phyloP scores from a whole-genome alignment of 1,139 yeast species.

The Taphrina sp. region DNA sequence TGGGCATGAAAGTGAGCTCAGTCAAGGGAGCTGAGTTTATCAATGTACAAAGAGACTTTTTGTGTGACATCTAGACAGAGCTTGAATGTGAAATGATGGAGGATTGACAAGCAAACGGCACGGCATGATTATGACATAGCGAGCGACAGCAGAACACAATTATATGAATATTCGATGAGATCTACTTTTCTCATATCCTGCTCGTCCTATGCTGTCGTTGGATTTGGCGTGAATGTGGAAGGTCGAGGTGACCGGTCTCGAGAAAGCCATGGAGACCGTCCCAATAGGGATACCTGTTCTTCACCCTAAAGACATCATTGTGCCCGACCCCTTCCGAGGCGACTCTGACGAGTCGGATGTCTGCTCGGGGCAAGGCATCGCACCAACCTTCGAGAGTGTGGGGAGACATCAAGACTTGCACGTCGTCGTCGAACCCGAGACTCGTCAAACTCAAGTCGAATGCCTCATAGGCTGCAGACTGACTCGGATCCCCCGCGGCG shows the following conservation, averaged over 20 bases:
- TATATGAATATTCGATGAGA: no score
- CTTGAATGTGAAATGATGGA: not conserved
- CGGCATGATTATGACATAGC: not conserved
- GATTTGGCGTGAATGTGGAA: no score
- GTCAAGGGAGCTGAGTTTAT: conserved; percentile 29
- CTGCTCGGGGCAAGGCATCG: not conserved
- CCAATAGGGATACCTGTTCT: no score
- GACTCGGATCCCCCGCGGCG: not conserved
- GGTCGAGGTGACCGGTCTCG: no score
- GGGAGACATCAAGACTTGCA: not conserved
- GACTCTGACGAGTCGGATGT: no score
- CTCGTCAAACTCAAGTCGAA: not conserved
- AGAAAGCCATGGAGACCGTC: no score
- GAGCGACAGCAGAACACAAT: conserved; percentile 1
- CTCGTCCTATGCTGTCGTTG: no score
- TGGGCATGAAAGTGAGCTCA: conserved; percentile 12
- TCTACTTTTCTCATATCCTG: no score
- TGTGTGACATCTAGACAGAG: conserved; percentile 4
- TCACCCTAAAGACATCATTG: no score
- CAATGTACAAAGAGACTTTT: conserved; percentile 25
- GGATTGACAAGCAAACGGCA: not conserved
- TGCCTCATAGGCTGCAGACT: not conserved
- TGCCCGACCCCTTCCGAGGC: no score
- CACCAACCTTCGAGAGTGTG: not conserved
- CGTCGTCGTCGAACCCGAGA: not conserved